Evolutionary conservation across 371 early-diverging fungal genomes (phyloP).

Genomic region (Mortierella sp.): DNA sequence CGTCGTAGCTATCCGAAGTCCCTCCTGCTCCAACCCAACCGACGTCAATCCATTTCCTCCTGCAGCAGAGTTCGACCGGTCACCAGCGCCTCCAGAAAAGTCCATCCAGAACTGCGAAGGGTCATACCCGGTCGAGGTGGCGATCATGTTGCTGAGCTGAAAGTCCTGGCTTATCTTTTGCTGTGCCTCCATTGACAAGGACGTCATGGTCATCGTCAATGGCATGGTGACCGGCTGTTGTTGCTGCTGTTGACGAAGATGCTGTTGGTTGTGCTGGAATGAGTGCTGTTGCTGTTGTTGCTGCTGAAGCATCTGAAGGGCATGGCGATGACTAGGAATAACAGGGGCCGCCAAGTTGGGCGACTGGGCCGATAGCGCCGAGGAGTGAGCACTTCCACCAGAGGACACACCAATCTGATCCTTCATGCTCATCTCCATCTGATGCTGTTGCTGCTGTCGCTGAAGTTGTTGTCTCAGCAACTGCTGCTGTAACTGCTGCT

Average conservation of each 20-base stretch:
- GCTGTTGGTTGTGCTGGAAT: constrained; percentile 6
- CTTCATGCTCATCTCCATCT: constrained; percentile 35
- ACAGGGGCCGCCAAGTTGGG: constrained; percentile 27
- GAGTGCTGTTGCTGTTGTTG: constrained; percentile 27
- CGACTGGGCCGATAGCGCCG: background rate
- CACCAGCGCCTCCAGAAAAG: constrained; percentile 22
- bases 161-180: constrained; percentile 35
- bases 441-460: constrained; percentile 47
- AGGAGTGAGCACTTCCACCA: background rate
- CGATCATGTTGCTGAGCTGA: constrained; percentile 19
- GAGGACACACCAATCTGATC: background rate
- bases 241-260: background rate
- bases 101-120: constrained; percentile 50
- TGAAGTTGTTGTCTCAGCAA: constrained; percentile 45
- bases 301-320: constrained; percentile 36
- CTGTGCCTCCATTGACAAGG: constrained; percentile 38
- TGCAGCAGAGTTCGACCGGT: background rate
- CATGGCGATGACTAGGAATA: constrained; percentile 50
- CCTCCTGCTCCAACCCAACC: constrained; percentile 3
- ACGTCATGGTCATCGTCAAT: constrained; percentile 38
- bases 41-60: background rate
- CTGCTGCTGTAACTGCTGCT: constrained; percentile 40
- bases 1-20: background rate
- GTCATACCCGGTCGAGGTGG: constrained; percentile 27
- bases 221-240: constrained; percentile 19